Evolutionary conservation across 2,329 filamentous ascomycete genomes (phyloP).

Genomic region (Byssothecium circinans): DNA sequence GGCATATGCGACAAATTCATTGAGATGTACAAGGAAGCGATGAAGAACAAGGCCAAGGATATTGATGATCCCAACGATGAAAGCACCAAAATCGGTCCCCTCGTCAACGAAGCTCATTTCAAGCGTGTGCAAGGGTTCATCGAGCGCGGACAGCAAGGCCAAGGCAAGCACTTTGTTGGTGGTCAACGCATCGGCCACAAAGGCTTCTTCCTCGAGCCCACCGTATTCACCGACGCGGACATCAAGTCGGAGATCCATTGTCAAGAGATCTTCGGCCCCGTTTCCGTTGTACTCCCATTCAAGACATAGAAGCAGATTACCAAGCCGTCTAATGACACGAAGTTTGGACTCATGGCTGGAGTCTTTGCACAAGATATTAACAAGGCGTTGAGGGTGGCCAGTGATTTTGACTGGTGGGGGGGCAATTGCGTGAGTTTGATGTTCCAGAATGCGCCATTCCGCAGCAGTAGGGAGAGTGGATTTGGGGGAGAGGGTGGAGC

Average conservation of each 20-base stretch:
- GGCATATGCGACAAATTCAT: conserved; percentile 44
- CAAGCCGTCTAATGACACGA: conserved; percentile 42
- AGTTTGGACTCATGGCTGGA: conserved; percentile 43
- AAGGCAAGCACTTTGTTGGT: conserved; percentile 37
- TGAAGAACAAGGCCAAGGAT: conserved; percentile 33
- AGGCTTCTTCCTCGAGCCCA: conserved; percentile 40
- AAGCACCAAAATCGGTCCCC: conserved; percentile 36
- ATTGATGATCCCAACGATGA: conserved; percentile 36
- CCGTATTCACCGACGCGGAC: conserved; percentile 39
- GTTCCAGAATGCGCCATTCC: conserved; percentile 51
- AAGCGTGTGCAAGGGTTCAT: conserved; percentile 41
- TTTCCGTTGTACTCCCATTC: conserved; percentile 39
- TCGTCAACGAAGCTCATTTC: conserved; percentile 40
- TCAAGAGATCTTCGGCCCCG: conserved; percentile 45
- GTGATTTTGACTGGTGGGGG: conserved; percentile 37
- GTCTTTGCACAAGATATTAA: conserved; percentile 47
- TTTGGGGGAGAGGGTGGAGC: conserved; percentile 54
- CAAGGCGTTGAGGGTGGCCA: conserved; percentile 35
- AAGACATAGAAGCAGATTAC: conserved; percentile 46
- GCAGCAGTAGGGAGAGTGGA: conserved; percentile 55
- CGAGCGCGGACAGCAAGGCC: conserved; percentile 33
- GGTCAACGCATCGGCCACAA: conserved; percentile 35
- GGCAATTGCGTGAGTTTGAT: conserved; percentile 39
- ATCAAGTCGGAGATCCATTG: conserved; percentile 38
- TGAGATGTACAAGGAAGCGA: conserved; percentile 37